Evolutionary conservation across 768 basidiomycete genomes (phyloP).

Genomic region (Coprinopsis sp.): DNA sequence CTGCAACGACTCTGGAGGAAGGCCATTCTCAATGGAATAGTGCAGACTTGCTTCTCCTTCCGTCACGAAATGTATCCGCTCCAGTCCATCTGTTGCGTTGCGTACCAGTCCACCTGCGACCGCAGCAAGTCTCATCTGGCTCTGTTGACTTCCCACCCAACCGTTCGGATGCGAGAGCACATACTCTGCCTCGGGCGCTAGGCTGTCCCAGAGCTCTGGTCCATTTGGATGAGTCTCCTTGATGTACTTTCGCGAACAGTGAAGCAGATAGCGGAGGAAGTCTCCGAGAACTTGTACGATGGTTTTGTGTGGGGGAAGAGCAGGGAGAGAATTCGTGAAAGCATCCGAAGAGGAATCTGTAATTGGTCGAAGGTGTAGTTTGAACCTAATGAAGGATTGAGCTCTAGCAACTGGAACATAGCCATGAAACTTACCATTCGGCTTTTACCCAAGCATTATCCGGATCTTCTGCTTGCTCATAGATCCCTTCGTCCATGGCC

Average conservation of each 20-base stretch:
- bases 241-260: constrained; percentile 33
- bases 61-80: constrained; percentile 43
- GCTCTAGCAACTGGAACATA: neutral
- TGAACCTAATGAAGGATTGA: constrained; percentile 22
- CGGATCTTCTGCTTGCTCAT: constrained; percentile 36
- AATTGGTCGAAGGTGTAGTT: constrained; percentile 16
- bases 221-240: constrained; percentile 32
- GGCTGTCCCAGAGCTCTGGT: constrained; percentile 21
- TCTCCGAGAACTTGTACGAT: constrained; percentile 34
- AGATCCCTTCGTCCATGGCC: constrained; percentile 30
- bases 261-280: constrained; percentile 36
- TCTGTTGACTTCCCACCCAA: constrained; percentile 51
- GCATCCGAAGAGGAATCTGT: neutral
- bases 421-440: no score
- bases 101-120: constrained; percentile 41
- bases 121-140: constrained; percentile 43
- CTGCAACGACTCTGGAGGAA: constrained; percentile 23
- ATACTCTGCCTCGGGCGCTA: constrained; percentile 31
- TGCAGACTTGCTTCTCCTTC: constrained; percentile 55
- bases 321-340: constrained; percentile 9
- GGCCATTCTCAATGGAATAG: constrained; percentile 31
- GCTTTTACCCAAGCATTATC: constrained; percentile 41
- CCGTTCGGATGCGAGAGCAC: constrained; percentile 49
- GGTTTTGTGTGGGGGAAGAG: constrained; percentile 31
- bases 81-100: constrained; percentile 23